phyloP scores from a whole-genome alignment of 176 grass and related monocot genomes.

The Oryza officinalis region DNA sequence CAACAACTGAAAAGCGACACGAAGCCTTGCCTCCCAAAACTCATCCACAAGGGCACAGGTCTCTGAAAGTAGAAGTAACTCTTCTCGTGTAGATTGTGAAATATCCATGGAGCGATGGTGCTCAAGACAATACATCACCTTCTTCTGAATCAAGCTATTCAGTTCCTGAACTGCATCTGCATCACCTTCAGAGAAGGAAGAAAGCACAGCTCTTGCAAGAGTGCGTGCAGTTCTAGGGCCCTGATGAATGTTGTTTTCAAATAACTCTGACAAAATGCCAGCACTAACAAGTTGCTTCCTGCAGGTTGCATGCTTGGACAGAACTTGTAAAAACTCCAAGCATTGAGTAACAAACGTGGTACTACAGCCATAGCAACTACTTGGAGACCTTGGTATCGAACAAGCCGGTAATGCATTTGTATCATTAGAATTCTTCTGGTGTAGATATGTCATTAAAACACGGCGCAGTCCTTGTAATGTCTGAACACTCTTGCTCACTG shows the following conservation, averaged over 20 bases:
- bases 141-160: constrained; percentile 92
- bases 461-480: constrained; percentile 87
- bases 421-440: constrained; percentile 78
- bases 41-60: constrained; percentile 88
- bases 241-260: constrained; percentile 98
- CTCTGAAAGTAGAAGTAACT: constrained; percentile 88
- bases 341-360: constrained; percentile 93
- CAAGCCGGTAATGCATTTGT: constrained; percentile 44
- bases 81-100: constrained; percentile 87
- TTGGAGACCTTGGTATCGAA: constrained; percentile 75
- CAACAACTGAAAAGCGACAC: constrained; percentile 86
- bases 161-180: constrained; percentile 80
- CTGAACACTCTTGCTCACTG: constrained; percentile 97
- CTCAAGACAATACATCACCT: constrained; percentile 97
- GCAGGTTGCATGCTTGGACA: constrained; percentile 83
- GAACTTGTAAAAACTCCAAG: constrained; percentile 87
- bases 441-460: constrained; percentile 87
- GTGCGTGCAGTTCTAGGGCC: constrained; percentile 74
- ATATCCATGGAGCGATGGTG: constrained; percentile 98
- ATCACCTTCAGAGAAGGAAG: constrained; percentile 90
- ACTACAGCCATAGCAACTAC: constrained; percentile 91
- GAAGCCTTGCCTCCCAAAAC: constrained; percentile 91
- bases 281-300: constrained; percentile 82
- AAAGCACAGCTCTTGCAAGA: constrained; percentile 83
- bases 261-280: constrained; percentile 87